Percentiles rank a stretch among this genome's conserved stretches.
Evolutionary conservation across 768 basidiomycete species (phyloP).

Genomic region (Leccinum broughii): DNA sequence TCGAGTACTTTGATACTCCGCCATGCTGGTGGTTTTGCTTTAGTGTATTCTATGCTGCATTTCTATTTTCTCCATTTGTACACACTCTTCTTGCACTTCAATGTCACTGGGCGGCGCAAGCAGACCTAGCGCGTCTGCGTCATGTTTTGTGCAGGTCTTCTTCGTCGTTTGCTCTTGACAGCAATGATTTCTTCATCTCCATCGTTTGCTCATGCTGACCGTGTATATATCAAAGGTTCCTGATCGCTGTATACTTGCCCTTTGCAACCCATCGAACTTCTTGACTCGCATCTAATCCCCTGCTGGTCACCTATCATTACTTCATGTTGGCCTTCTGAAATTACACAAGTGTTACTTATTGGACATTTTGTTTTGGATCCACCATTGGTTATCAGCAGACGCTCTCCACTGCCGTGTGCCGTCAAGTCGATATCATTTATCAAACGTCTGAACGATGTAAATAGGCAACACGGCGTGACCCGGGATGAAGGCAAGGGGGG

Average conservation of each 20-base stretch:
- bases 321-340: conserved; percentile 15
- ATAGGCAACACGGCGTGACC: no score
- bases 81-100: conserved; percentile 40
- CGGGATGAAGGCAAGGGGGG: no score
- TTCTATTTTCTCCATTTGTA: conserved; percentile 47
- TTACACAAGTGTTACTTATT: conserved; percentile 10
- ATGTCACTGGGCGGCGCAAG: conserved; percentile 29
- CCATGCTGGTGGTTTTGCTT: conserved; percentile 36
- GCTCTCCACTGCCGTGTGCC: no score
- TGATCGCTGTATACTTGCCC: conserved; percentile 30
- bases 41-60: conserved; percentile 43
- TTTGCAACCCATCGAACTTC: conserved; percentile 12
- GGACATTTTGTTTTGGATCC: conserved; percentile 7
- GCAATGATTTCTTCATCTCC: conserved; percentile 4
- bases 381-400: not conserved
- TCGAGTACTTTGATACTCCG: conserved; percentile 30
- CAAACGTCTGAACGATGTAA: no score
- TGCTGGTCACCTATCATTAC: conserved; percentile 22
- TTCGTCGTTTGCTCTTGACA: conserved; percentile 8
- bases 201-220: conserved; percentile 26
- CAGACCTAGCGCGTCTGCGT: conserved; percentile 25
- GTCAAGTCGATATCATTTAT: no score
- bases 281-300: conserved; percentile 35
- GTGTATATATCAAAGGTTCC: conserved; percentile 33
- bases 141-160: conserved; percentile 5